Base-by-base conservation (phyloP, 768 basidiomycete species). In the Royoungia palumana region DNA sequence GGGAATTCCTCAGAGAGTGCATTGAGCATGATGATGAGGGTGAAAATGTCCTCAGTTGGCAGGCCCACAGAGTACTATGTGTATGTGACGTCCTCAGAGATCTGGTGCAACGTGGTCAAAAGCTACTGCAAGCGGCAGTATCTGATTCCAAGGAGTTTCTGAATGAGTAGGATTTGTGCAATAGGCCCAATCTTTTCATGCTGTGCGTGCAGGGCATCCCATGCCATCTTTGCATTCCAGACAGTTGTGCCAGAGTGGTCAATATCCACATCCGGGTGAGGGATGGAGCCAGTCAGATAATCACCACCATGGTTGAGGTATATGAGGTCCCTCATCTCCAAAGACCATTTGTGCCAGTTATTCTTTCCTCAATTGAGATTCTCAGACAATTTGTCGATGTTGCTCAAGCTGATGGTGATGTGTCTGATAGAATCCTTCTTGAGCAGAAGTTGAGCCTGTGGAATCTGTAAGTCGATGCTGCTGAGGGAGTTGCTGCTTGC, bases 31-130 rank as follows among this genome's bases (percentile, higher is more conserved):
- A 60, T 35, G 21, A 54, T 54, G 7, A 42, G 44, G 3, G 49
- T 44, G 13, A 59, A 56, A 1, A 30, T 39, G 12, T 56, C 57
- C 9, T 50, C 39, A 12, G 45, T 51, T 0, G 55, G 60, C 0
- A 51, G 37, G 3, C 58, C 60, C 30, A 60, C 56, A 11, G 58
- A 56, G 32, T 46, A 61, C n/a, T n/a, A n/a, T 6, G 63, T 50
- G 19, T 42, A 51, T 3, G 41, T 34, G 27, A 51, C 36, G 21
- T 63, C 42, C 2, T 61, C 28, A 5, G 35, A 24, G 9, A 63
- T 28, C 13, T 41, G 19, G 4, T 20, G 38, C 17, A 38, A 48
- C 2, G 45, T 49, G 1, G 2, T 19, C 6, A 53, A 19, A 21
- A 61, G 45, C 1, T 30, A 34, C 13, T 47, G 51, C 12, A 14